phyloP scores from a whole-genome alignment of 306 rosid species.

The Aeschynomene evenia region DNA sequence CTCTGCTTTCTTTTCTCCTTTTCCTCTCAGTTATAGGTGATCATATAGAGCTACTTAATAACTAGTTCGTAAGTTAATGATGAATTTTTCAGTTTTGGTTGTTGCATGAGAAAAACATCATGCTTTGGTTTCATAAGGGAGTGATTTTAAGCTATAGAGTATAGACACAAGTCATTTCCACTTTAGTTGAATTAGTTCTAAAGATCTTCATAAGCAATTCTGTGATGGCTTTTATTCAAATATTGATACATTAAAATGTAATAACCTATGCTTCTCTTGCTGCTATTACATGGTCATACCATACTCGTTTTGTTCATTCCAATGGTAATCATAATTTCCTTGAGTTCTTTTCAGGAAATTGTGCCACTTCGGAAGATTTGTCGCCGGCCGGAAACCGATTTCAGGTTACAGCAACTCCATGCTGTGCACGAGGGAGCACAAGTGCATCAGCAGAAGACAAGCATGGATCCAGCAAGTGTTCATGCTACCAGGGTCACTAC shows the following conservation, averaged over 20 bases:
- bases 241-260: background rate
- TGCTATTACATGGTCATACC: background rate
- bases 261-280: background rate
- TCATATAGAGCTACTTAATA: background rate
- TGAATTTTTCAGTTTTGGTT: background rate
- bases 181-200: background rate
- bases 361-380: slow-evolving; percentile 92
- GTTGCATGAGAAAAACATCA: background rate
- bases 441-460: slow-evolving; percentile 52
- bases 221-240: background rate
- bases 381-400: slow-evolving; percentile 92
- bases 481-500: slow-evolving; percentile 25
- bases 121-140: background rate
- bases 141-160: background rate
- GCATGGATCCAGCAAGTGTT: slow-evolving; percentile 42
- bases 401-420: slow-evolving; percentile 87
- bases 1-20: background rate
- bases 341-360: slow-evolving; percentile 63
- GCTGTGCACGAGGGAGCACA: slow-evolving; percentile 62
- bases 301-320: background rate
- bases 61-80: background rate
- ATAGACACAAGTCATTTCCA: background rate
- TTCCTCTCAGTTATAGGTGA: background rate
- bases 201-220: background rate
- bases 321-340: background rate